Evolutionary conservation across 2,329 filamentous ascomycete species (phyloP).

Genomic region (Claviceps capensis): DNA sequence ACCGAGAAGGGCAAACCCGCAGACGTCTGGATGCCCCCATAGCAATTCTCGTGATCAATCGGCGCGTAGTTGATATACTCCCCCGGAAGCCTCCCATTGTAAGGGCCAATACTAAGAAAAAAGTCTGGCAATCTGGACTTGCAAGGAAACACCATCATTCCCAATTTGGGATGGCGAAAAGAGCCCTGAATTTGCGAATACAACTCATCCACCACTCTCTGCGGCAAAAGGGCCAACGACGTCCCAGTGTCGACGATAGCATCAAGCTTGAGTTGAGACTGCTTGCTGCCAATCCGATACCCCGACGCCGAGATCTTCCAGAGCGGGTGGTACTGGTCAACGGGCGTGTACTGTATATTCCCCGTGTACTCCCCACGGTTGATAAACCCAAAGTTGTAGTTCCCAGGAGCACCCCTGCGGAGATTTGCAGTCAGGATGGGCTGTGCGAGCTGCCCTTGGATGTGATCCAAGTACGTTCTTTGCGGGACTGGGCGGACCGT

Average conservation of each 20-base stretch:
- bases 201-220: constrained; percentile 40
- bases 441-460: constrained; percentile 14
- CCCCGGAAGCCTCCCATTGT: constrained; percentile 22
- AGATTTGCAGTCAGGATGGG: constrained; percentile 26
- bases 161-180: constrained; percentile 26
- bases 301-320: constrained; percentile 47
- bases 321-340: constrained; percentile 40
- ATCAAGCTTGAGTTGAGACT: constrained; percentile 12
- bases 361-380: constrained; percentile 44
- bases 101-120: constrained; percentile 19
- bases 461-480: constrained; percentile 23
- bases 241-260: constrained; percentile 61
- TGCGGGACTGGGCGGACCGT: constrained; percentile 19
- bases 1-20: constrained; percentile 24
- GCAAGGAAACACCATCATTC: constrained; percentile 48
- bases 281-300: constrained; percentile 34
- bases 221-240: constrained; percentile 47
- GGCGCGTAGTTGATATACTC: constrained; percentile 24
- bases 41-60: constrained; percentile 17
- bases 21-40: constrained; percentile 24
- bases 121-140: constrained; percentile 31
- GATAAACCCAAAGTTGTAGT: constrained; percentile 34
- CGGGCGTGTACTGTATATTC: constrained; percentile 37
- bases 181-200: constrained; percentile 43
- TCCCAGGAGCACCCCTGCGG: constrained; percentile 18